Evolutionary conservation across 2,329 filamentous ascomycete genomes (phyloP), one percentile per base, ranked within the genome.

Genomic region (Ophiocordyceps unilateralis): DNA sequence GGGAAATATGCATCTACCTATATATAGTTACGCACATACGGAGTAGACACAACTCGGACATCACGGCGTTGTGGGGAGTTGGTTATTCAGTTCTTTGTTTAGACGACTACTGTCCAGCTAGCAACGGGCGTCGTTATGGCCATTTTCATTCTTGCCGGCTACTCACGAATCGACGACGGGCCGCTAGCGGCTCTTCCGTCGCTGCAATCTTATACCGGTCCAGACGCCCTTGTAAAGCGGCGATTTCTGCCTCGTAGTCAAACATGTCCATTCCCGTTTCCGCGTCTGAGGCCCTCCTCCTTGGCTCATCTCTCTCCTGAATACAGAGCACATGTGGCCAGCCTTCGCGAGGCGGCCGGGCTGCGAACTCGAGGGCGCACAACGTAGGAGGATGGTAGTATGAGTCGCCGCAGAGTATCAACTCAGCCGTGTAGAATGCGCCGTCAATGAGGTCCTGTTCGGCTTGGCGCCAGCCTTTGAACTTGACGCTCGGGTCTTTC

Each of bases 401-500:
- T 14, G 50, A 44, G 8, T 52, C 53, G 38, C 52, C 52, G 45
- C 57, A 63, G 22, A 58, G 48, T 34, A 64, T 57, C 55, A 57
- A 60, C 36, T 60, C 58, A 5, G 61, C 59, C n/a, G 61, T 64
- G 49, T 91, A 89, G 69, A 79, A 89, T 15, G 81, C 82, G 12
- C 70, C 75, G 1, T 74, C 62, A 40, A 83, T 72, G 44, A 89
- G 62, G 21, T 68, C 64, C 42, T 60, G 59, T 59, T 91, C 83
- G 39, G 72, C 69, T 15, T 64, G 61, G 46, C 68, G 68, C 84
- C 84, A 91, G 53, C 83, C 80, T 39, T 66, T 65, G 44, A 77
- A 66, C 57, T 89, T 88, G 43, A 70, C 70, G 1, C 63, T 62
- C 9, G 72, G 69, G 44, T 78, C 79, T 63, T 91, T 91, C 53